phyloP scores from a whole-genome alignment of 495 filamentous ascomycete genomes.

The Penicillium daleae region DNA sequence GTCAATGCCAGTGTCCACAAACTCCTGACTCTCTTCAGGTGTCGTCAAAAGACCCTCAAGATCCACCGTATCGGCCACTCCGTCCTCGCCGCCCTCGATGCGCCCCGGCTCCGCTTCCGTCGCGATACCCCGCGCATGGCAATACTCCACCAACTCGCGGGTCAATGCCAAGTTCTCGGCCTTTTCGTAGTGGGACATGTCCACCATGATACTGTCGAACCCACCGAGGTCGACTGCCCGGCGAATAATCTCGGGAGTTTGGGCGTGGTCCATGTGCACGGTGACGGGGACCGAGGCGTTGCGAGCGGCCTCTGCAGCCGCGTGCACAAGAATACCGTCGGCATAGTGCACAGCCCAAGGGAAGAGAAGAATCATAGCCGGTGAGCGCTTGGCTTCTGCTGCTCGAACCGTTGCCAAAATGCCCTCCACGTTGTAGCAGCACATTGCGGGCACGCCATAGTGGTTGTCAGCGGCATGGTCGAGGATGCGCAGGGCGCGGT shows the following conservation, averaged over 20 bases:
- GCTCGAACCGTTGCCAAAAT: constrained; percentile 79
- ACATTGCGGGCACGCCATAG: constrained; percentile 77
- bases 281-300: constrained; percentile 70
- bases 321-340: constrained; percentile 62
- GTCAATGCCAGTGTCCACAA: constrained; percentile 78
- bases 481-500: constrained; percentile 71
- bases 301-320: constrained; percentile 64
- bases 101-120: constrained; percentile 81
- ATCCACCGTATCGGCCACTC: constrained; percentile 74
- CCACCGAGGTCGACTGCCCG: constrained; percentile 65
- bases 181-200: constrained; percentile 83
- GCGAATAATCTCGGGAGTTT: constrained; percentile 71
- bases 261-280: constrained; percentile 78
- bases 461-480: constrained; percentile 65
- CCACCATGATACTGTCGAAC: constrained; percentile 83
- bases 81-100: constrained; percentile 86
- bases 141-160: constrained; percentile 69
- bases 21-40: constrained; percentile 73
- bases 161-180: constrained; percentile 77
- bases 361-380: constrained; percentile 84
- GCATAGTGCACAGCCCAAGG: constrained; percentile 82
- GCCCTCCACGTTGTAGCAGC: constrained; percentile 85
- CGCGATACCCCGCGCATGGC: constrained; percentile 74
- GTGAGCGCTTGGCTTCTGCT: constrained; percentile 72
- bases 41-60: constrained; percentile 77